Conservation (phyloP, 2,329 filamentous ascomycete species). For the Cercospora sojina region DNA sequence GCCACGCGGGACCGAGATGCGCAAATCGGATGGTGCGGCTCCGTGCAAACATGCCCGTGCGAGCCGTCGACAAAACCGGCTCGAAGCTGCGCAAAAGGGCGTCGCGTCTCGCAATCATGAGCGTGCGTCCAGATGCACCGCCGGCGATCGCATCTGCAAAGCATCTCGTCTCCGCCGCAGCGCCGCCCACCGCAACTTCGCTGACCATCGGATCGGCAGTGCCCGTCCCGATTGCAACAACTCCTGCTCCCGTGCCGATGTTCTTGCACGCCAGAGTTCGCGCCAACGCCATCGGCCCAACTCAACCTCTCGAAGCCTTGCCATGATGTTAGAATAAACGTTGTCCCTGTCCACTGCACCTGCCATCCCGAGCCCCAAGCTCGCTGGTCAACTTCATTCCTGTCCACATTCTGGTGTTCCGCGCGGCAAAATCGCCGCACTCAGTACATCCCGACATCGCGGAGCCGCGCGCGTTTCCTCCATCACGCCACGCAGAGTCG, state of each 20-base stretch:
- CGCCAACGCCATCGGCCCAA: neutral
- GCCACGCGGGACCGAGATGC: too few relatives aligned
- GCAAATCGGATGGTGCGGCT: too few relatives aligned
- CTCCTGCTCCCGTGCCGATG: neutral
- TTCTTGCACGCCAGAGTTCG: neutral
- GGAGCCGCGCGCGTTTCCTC: neutral
- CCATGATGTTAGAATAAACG: constrained; percentile 1
- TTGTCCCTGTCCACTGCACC: neutral
- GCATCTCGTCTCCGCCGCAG: neutral
- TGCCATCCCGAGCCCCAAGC: neutral
- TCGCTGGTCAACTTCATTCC: neutral
- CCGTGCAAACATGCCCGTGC: too few relatives aligned
- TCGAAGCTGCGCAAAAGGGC: too few relatives aligned
- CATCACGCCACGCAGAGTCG: neutral
- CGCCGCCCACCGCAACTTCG: neutral
- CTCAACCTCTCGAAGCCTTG: neutral
- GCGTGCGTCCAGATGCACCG: too few relatives aligned
- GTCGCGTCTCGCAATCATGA: too few relatives aligned
- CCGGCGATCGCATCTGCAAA: neutral
- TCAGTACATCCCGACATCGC: neutral
- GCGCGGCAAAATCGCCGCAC: neutral
- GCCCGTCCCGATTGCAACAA: too few relatives aligned
- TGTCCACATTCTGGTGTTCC: neutral
- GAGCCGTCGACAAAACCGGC: too few relatives aligned
- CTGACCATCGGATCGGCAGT: neutral